Percentiles rank a stretch among this genome's conserved stretches.
phyloP scores from a whole-genome alignment of 768 basidiomycete species.

The Dioszegia hungarica region DNA sequence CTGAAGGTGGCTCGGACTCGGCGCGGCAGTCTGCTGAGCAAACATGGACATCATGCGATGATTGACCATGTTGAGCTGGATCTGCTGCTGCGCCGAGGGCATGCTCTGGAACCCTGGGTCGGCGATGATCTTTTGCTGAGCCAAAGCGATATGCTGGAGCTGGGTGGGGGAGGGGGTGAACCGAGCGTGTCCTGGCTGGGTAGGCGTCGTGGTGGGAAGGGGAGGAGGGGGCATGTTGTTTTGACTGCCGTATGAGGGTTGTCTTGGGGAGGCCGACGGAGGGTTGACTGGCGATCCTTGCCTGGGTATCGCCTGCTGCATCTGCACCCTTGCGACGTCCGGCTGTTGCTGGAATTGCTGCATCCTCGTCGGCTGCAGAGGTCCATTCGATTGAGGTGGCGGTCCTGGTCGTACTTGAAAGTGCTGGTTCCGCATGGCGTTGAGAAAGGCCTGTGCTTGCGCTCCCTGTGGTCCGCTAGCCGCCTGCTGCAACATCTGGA shows the following conservation, averaged over 20 bases:
- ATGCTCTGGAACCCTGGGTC: not conserved
- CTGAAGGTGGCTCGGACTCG: not conserved
- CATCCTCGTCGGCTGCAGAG: not conserved
- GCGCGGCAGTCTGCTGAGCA: slow-evolving; percentile 45
- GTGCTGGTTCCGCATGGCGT: slow-evolving; percentile 7
- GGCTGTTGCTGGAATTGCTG: slow-evolving; percentile 5
- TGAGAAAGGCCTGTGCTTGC: not conserved
- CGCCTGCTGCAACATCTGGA: slow-evolving; percentile 21
- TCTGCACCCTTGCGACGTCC: slow-evolving; percentile 5
- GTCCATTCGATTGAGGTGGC: not conserved
- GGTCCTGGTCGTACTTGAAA: not conserved
- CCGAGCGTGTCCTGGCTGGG: not conserved
- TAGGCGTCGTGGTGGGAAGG: not conserved
- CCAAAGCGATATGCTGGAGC: slow-evolving; percentile 3
- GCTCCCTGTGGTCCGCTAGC: not conserved
- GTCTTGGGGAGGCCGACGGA: not conserved
- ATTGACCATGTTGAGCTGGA: slow-evolving; percentile 10
- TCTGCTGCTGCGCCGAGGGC: slow-evolving; percentile 16
- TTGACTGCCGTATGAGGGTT: not conserved
- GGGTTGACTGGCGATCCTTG: not conserved
- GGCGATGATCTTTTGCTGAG: slow-evolving; percentile 4
- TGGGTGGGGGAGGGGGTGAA: slow-evolving; percentile 10
- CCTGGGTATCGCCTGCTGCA: not conserved
- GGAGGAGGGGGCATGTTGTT: slow-evolving; percentile 8
- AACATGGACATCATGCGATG: slow-evolving; percentile 17